Base-by-base conservation (phyloP, 2,329 filamentous ascomycete species). In the Colletotrichum sojae region DNA sequence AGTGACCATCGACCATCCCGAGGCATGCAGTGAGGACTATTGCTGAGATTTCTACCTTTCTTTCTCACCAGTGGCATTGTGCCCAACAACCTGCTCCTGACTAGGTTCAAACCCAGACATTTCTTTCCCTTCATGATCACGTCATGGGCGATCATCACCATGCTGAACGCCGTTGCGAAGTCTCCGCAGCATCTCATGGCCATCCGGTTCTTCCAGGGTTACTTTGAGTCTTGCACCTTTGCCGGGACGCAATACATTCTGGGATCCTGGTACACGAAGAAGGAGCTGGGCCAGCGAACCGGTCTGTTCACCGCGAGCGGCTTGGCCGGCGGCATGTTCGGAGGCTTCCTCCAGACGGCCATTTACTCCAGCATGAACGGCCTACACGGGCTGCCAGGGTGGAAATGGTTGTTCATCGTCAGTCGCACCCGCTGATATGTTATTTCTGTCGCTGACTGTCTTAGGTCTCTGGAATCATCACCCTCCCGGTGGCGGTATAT, bases 301-400 rank as follows among this genome's bases (percentile, higher is more conserved):
- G 89, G 87, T 49, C 86, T 92, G 57, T 92, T 91, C 73, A 90
- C 87, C 1, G 83, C 87, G 0, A 88, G 86, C 15, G 89, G 88
- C 1, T 80, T 90, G 2, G 86, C 86, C 0, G 89, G 89, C 0
- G 89, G 85, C 0, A 86, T 90, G 83, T 88, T 90, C 60, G 83
- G 83, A 2, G 88, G 88, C 0, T 86, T 86, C 70, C 81, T 89
- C 13, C 86, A 89, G 72, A 84, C 83, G 0, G 85, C 82, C 2
- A 77, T 79, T 12, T 73, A 75, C 16, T 61, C 58, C 15, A 52
- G 45, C 16, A 61, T 61, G 58, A 61, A 53, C 13, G 58, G 58
- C 12, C 58, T 61, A 2, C 58, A 61, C 6, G 58, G 58, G 8
- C 15, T 61, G n/a, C 58, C 48, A 13, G 58, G 48, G 15, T 61